These are phyloP conservation scores for Sporothrix euskadiensis DNA, from an alignment of 2,329 filamentous ascomycete species.

Conservation along the genomic window DNA sequence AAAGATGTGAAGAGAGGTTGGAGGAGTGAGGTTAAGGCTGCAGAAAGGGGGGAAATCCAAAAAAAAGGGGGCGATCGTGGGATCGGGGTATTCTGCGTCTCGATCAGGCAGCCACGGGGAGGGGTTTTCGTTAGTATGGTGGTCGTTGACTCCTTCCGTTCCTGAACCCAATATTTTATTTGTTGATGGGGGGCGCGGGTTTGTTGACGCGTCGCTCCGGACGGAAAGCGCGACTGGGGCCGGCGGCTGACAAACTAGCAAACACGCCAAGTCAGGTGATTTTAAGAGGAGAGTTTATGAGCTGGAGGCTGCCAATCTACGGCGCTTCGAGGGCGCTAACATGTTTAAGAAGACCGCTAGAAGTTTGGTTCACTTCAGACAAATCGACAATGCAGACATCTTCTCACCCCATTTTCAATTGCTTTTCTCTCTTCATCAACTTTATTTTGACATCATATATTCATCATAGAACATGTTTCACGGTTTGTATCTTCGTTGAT, in stretches of 20 bases:
- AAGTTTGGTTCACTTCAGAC: neutral
- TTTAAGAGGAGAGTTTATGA: conserved; percentile 22
- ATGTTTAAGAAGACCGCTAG: neutral
- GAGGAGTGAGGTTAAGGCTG: neutral
- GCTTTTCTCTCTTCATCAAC: neutral
- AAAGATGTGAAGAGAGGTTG: neutral
- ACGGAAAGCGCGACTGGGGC: conserved; percentile 32
- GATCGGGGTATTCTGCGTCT: neutral
- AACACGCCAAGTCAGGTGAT: conserved; percentile 34
- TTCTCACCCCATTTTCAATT: neutral
- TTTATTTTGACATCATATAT: neutral
- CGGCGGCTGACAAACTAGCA: conserved; percentile 27
- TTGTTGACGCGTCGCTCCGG: conserved; percentile 33
- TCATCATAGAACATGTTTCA: neutral
- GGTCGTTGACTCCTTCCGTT: conserved; percentile 3
- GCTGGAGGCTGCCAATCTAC: neutral
- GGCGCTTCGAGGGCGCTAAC: neutral
- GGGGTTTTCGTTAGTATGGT: conserved; percentile 5
- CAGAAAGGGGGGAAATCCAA: too few relatives aligned
- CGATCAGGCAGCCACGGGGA: conserved; percentile 20
- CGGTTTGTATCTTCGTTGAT: neutral
- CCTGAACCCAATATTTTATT: neutral
- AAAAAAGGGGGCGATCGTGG: conserved; percentile 1
- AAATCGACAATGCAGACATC: neutral
- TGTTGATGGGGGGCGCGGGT: conserved; percentile 25